phyloP scores from a whole-genome alignment of 2,329 filamentous ascomycete genomes.

The Epichloe elymi region DNA sequence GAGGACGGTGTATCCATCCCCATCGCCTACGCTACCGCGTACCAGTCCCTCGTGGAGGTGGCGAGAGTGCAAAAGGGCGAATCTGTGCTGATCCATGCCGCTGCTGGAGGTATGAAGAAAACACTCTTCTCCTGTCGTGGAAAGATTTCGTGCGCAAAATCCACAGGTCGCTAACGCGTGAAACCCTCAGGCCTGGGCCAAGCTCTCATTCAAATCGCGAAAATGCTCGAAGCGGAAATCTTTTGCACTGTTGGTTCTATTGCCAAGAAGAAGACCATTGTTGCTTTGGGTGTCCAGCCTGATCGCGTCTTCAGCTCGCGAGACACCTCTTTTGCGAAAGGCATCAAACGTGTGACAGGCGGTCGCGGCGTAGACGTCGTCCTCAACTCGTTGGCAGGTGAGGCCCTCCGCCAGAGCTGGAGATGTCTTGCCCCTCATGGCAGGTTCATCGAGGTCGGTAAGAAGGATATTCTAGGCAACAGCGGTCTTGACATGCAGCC shows the following conservation, averaged over 20 bases:
- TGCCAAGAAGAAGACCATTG: constrained; percentile 15
- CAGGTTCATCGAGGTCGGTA: constrained; percentile 19
- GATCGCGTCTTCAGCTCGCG: constrained; percentile 7
- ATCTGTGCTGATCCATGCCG: constrained; percentile 18
- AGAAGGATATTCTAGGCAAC: constrained; percentile 15
- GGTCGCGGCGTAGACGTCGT: constrained; percentile 7
- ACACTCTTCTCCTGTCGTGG: too few relatives aligned
- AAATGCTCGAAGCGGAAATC: constrained; percentile 8
- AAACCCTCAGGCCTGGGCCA: constrained; percentile 1
- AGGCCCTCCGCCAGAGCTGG: constrained; percentile 12
- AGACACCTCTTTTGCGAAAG: background rate
- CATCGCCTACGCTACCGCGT: background rate
- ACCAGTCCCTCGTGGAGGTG: background rate
- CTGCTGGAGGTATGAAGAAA: constrained; percentile 3
- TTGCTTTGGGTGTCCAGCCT: constrained; percentile 10
- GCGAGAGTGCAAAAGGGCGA: constrained; percentile 19
- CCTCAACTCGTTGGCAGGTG: background rate
- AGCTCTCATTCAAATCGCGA: constrained; percentile 4
- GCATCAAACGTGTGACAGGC: background rate
- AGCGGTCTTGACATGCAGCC: constrained; percentile 16
- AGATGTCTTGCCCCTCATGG: constrained; percentile 18
- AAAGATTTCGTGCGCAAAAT: too few relatives aligned
- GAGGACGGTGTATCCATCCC: background rate
- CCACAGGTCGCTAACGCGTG: too few relatives aligned
- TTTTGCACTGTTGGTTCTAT: constrained; percentile 15